Percentiles rank a stretch among this genome's conserved stretches.
Evolutionary conservation across 352 stramenopile species (phyloP).

Genomic region (Phytophthora sansomeana): DNA sequence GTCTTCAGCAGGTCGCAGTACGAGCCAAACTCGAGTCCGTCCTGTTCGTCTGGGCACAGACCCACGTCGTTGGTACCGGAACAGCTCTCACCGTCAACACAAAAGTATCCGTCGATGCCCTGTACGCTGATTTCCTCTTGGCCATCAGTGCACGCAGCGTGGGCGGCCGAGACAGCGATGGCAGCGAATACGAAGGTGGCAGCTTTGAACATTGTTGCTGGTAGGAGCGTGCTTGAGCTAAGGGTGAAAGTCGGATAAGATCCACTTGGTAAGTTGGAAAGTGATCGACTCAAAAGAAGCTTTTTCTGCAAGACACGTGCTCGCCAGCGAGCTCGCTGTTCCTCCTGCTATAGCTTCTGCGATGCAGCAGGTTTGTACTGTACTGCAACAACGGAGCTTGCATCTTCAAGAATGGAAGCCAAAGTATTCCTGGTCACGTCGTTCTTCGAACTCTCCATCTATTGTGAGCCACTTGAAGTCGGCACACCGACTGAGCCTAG

Average conservation of each 20-base stretch:
- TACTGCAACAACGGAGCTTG: not conserved
- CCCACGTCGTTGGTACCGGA: constrained; percentile 11
- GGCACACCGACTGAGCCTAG: too few relatives aligned
- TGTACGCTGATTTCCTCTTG: constrained; percentile 37
- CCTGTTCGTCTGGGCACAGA: constrained; percentile 17
- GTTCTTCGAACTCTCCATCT: not conserved
- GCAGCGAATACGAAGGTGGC: constrained; percentile 6
- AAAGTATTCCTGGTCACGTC: not conserved
- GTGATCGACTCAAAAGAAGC: not conserved
- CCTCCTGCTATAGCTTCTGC: not conserved
- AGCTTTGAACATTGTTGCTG: constrained; percentile 17
- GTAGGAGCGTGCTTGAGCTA: not conserved
- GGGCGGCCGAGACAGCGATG: not conserved
- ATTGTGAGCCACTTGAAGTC: not conserved
- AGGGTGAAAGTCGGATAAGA: not conserved
- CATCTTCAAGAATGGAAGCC: too few relatives aligned
- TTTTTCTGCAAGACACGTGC: not conserved
- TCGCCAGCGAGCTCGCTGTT: not conserved
- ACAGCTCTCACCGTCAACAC: constrained; percentile 26
- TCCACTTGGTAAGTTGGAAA: constrained; percentile 4
- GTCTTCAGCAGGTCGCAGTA: constrained; percentile 39
- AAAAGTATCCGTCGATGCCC: constrained; percentile 30
- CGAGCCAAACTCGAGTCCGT: constrained; percentile 28
- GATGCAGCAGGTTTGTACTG: not conserved
- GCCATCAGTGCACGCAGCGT: constrained; percentile 11